These are phyloP conservation scores for Claviceps digitariae DNA, from an alignment of 2,329 filamentous ascomycete genomes.

Conservation along the genomic window DNA sequence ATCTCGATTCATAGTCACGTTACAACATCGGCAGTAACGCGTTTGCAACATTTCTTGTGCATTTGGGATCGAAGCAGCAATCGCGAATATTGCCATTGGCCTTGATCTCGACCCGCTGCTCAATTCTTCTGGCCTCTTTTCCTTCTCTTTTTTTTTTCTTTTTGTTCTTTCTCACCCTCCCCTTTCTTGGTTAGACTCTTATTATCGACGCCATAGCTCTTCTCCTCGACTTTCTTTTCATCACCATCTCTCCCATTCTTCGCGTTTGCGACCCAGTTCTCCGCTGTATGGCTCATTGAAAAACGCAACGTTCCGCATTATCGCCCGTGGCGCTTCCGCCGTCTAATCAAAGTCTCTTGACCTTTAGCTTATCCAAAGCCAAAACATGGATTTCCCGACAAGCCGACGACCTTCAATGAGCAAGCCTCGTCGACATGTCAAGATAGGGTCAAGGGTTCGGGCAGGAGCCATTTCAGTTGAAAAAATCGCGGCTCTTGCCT, in stretches of 20 bases:
- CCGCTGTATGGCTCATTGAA: conserved; percentile 4
- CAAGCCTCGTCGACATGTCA: background rate
- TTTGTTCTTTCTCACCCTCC: conserved; percentile 9
- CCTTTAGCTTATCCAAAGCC: background rate
- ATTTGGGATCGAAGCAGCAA: background rate
- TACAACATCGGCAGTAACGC: background rate
- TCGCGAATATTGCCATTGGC: background rate
- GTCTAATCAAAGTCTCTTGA: background rate
- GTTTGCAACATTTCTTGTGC: background rate
- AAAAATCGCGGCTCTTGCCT: conserved; percentile 9
- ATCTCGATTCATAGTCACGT: background rate
- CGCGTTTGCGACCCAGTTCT: background rate
- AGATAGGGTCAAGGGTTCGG: background rate
- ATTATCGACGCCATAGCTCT: conserved; percentile 16
- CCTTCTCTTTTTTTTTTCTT: conserved; percentile 11
- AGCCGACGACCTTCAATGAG: background rate
- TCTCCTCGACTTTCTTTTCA: conserved; percentile 10
- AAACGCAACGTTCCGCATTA: background rate
- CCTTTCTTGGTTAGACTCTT: conserved; percentile 20
- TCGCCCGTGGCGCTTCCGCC: background rate
- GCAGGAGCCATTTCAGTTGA: background rate
- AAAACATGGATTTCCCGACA: background rate
- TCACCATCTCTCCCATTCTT: background rate
- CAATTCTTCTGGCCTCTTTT: background rate
- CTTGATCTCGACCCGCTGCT: background rate